Conservation (phyloP, 73 alveolate species). For the Paramecium pentaurelia region DNA sequence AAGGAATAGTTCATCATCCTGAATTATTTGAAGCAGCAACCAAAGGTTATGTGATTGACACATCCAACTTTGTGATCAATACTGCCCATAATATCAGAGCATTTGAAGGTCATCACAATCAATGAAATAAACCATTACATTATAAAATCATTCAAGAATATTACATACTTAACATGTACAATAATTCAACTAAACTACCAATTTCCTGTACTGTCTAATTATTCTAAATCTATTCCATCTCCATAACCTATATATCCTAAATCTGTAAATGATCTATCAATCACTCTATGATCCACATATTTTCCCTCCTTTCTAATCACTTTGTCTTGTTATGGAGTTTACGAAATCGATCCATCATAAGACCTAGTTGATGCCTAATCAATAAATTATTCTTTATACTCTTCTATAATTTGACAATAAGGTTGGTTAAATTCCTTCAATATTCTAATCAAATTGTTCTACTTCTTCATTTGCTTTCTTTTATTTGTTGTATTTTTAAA, state of each 20-base stretch:
- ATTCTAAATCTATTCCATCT: constrained; percentile 43
- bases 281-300: constrained; percentile 31
- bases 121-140: constrained; percentile 39
- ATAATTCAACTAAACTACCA: constrained; percentile 20
- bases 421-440: neutral
- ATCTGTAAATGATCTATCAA: constrained; percentile 25
- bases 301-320: neutral
- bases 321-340: neutral
- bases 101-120: constrained; percentile 84
- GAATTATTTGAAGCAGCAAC: constrained; percentile 81
- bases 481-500: neutral
- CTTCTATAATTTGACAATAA: neutral
- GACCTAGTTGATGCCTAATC: constrained; percentile 45
- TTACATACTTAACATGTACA: neutral
- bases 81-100: constrained; percentile 85
- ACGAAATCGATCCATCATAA: constrained; percentile 5
- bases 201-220: constrained; percentile 33
- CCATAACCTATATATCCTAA: constrained; percentile 48
- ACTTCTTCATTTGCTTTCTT: neutral
- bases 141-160: neutral
- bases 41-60: constrained; percentile 88
- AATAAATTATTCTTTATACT: neutral
- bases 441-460: neutral
- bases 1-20: constrained; percentile 89
- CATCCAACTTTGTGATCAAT: constrained; percentile 85